Evolutionary conservation across 2,329 filamentous ascomycete species (phyloP).

Genomic region (Pestalotiopsis sp.): DNA sequence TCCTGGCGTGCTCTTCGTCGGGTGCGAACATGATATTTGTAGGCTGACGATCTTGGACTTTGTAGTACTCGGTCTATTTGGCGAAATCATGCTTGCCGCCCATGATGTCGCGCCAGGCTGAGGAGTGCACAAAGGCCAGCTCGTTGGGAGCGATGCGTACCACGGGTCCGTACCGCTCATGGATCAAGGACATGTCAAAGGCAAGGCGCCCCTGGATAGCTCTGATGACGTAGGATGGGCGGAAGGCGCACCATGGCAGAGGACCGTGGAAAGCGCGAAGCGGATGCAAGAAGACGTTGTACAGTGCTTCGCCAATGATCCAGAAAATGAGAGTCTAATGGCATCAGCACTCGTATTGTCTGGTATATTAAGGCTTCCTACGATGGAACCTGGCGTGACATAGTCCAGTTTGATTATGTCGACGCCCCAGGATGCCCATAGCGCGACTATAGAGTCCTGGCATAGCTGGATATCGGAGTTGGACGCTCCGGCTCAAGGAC

Average conservation of each 20-base stretch:
- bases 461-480: constrained; percentile 28
- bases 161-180: constrained; percentile 32
- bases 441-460: constrained; percentile 24
- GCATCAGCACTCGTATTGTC: neutral
- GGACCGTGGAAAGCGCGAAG: constrained; percentile 10
- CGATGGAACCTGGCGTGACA: constrained; percentile 28
- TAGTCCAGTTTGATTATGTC: constrained; percentile 32
- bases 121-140: constrained; percentile 31
- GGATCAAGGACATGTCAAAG: constrained; percentile 28
- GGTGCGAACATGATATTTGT: constrained; percentile 13
- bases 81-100: constrained; percentile 10
- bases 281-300: constrained; percentile 13
- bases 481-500: no score
- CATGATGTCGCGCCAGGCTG: constrained; percentile 32
- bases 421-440: constrained; percentile 21
- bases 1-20: constrained; percentile 2
- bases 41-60: neutral
- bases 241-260: constrained; percentile 5
- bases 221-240: neutral
- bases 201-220: constrained; percentile 10
- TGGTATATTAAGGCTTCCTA: constrained; percentile 9
- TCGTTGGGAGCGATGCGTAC: constrained; percentile 35
- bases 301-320: neutral
- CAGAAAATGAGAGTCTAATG: neutral
- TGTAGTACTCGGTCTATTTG: constrained; percentile 10